These are phyloP conservation scores for Monosporascus sp. DNA, from an alignment of 2,329 filamentous ascomycete species.

Conservation along the genomic window DNA sequence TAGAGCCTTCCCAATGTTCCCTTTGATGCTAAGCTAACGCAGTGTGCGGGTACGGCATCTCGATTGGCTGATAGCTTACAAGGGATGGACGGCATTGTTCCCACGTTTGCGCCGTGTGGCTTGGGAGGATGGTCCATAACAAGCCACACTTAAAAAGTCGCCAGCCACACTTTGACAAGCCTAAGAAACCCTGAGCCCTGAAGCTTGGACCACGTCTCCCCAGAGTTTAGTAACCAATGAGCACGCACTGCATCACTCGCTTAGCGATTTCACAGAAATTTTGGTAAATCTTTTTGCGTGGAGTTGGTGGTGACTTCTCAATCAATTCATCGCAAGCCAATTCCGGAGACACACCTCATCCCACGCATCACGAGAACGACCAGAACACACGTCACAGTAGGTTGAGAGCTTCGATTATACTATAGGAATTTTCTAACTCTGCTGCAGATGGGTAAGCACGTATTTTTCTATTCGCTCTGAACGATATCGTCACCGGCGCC, in stretches of 20 bases:
- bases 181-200: constrained; percentile 17
- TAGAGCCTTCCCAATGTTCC: too few species aligned
- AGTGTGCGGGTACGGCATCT: too few species aligned
- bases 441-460: constrained; percentile 26
- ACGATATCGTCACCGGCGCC: constrained; percentile 14
- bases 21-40: too few species aligned
- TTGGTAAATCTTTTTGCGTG: constrained; percentile 20
- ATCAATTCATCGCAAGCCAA: constrained; percentile 18
- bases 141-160: background rate
- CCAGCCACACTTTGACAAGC: background rate
- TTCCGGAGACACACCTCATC: constrained; percentile 20
- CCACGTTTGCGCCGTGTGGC: too few species aligned
- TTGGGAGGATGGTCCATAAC: background rate
- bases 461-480: constrained; percentile 11
- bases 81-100: too few species aligned
- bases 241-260: background rate
- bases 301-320: constrained; percentile 17
- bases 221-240: background rate
- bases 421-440: constrained; percentile 14
- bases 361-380: constrained; percentile 37
- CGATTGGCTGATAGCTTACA: too few species aligned
- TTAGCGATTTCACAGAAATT: constrained; percentile 21
- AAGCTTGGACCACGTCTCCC: background rate
- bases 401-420: constrained; percentile 22
- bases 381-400: constrained; percentile 42